Conservation (phyloP, 2,329 filamentous ascomycete species). For the Bipolaris oryzae region DNA sequence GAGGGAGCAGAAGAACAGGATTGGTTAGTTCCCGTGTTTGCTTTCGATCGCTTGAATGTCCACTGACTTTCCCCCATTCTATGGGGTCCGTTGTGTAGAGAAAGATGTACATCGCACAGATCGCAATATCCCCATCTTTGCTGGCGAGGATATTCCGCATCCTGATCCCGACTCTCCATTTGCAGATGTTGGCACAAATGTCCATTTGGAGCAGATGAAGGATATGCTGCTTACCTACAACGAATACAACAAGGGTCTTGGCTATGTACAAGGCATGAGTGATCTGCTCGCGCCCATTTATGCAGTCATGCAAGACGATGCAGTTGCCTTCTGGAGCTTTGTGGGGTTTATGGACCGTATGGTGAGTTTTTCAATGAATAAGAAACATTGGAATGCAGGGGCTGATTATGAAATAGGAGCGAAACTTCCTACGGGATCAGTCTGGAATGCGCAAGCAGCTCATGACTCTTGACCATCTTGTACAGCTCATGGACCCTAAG, state of each 20-base stretch:
- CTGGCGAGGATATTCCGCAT: constrained; percentile 94
- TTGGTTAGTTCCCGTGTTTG: constrained; percentile 69
- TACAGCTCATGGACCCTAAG: constrained; percentile 95
- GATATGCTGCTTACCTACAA: constrained; percentile 99
- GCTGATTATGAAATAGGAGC: constrained; percentile 61
- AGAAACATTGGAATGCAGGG: too few relatives aligned
- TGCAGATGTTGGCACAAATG: constrained; percentile 89
- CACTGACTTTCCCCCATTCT: constrained; percentile 59
- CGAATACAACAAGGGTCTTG: constrained; percentile 92
- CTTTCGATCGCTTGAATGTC: constrained; percentile 1
- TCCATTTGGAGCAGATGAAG: constrained; percentile 98
- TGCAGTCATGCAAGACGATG: constrained; percentile 96
- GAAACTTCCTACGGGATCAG: constrained; percentile 94
- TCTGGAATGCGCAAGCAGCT: constrained; percentile 95
- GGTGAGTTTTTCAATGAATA: constrained; percentile 51
- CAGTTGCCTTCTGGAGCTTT: constrained; percentile 95
- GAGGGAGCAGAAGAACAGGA: constrained; percentile 90
- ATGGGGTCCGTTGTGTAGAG: constrained; percentile 69
- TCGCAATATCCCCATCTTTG: constrained; percentile 91
- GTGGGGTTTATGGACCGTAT: constrained; percentile 96
- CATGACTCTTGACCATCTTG: constrained; percentile 87
- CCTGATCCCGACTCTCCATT: constrained; percentile 96
- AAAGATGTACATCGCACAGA: constrained; percentile 99
- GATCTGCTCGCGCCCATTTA: constrained; percentile 95
- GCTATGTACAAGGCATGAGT: constrained; percentile 99